Base-by-base conservation (phyloP, 108 stramenopile genomes). In the Poteriospumella lacustris region DNA sequence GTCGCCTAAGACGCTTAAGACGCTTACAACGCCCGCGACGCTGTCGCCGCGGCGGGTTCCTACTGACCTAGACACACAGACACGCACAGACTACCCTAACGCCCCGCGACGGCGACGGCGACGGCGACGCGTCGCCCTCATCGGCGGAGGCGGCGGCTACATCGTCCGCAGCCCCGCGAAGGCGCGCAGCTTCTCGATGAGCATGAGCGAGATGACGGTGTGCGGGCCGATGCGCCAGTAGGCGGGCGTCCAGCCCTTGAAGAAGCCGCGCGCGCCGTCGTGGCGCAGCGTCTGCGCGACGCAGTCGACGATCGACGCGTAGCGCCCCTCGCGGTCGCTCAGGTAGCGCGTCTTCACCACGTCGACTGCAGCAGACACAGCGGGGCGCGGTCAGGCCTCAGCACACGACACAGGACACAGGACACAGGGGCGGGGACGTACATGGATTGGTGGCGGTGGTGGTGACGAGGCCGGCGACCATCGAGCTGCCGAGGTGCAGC, bases 381-480 rank as follows among this genome's bases (percentile, higher is more conserved):
- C 12, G 39, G 52, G 15, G 24, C n/a, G n/a, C n/a, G n/a, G n/a
- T n/a, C n/a, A n/a, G n/a, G n/a, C n/a, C n/a, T n/a, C n/a, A n/a
- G n/a, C n/a, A n/a, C n/a, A n/a, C n/a, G n/a, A n/a, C n/a, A n/a
- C n/a, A n/a, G n/a, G n/a, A n/a, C n/a, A n/a, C n/a, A n/a, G n/a
- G n/a, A n/a, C n/a, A n/a, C n/a, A n/a, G n/a, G 15, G 15, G 24
- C 15, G 15, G 15, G 52, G 15, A 56, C 52, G 24, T 68, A 68
- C 64, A 36, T 68, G 64, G 64, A 68, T 68, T 68, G 15, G 64
- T 19, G 15, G 64, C 64, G 12, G 64, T 68, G 15, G 64, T 68
- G 15, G 64, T 68, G 15, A 68, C 24, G 39, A 68, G 19, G 15
- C 64, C 64, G 24, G 64, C 28, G 19, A 39, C 15, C 28, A 68